Percentiles rank a stretch among this genome's conserved stretches.
Conservation (phyloP, 306 rosid species). For the Heteromeles arbutifolia region DNA sequence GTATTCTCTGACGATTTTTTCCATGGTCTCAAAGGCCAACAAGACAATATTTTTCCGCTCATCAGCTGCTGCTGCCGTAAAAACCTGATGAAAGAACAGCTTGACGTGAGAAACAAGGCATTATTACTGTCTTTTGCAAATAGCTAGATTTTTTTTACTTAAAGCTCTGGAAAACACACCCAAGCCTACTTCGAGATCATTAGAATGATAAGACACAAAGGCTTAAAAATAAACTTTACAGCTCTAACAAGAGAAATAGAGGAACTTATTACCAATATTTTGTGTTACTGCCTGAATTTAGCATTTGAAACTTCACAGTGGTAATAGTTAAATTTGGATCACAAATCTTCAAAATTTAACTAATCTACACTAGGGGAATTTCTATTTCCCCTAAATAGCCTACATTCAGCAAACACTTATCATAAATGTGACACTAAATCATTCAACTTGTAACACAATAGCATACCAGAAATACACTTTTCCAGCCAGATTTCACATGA, state of each 20-base stretch:
- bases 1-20: slow-evolving; percentile 92
- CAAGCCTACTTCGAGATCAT: background rate
- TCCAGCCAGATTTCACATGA: slow-evolving; percentile 99
- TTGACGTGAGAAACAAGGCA: slow-evolving; percentile 24
- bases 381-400: background rate
- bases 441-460: background rate
- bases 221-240: background rate
- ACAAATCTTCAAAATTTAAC: background rate
- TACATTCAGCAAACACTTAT: background rate
- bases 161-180: background rate
- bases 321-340: background rate
- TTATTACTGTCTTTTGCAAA: background rate
- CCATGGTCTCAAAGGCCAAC: slow-evolving; percentile 98
- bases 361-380: background rate
- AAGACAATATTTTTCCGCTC: slow-evolving; percentile 86
- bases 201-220: background rate
- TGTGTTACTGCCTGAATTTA: background rate
- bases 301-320: background rate
- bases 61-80: slow-evolving; percentile 94
- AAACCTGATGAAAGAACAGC: slow-evolving; percentile 59
- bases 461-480: slow-evolving; percentile 95
- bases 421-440: too few species aligned
- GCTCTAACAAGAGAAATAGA: background rate
- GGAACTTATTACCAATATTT: background rate
- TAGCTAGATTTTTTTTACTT: background rate